These are phyloP conservation scores for Rubia peregrina DNA, from an alignment of 305 asterid species.

Conservation along the genomic window DNA sequence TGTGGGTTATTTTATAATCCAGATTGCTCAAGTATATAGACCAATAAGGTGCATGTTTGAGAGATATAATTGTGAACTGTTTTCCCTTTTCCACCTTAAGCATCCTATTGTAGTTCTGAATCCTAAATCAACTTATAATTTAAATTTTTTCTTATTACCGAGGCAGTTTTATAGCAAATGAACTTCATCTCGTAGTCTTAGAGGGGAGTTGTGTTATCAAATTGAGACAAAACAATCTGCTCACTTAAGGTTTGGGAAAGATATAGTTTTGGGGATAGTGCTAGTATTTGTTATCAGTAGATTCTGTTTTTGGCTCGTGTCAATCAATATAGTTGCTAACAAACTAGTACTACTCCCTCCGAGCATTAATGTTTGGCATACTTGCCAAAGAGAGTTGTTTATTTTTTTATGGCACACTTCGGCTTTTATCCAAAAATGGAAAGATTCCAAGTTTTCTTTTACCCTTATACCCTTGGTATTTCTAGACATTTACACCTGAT, in stretches of 20 bases:
- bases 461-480: too few species aligned
- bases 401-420: too few species aligned
- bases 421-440: too few species aligned
- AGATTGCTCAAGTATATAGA: background rate
- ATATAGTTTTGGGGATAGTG: background rate
- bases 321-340: background rate
- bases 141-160: background rate
- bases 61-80: background rate
- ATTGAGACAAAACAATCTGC: background rate
- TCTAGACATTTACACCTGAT: too few species aligned
- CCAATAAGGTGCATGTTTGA: background rate
- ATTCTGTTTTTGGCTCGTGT: background rate
- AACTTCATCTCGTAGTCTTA: background rate
- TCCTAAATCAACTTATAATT: background rate
- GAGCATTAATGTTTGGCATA: too few species aligned
- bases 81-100: background rate
- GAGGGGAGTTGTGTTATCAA: background rate
- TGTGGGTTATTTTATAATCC: background rate
- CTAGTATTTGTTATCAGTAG: background rate
- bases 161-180: background rate
- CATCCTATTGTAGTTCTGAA: background rate
- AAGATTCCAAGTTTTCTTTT: too few species aligned
- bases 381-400: too few species aligned
- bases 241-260: background rate
- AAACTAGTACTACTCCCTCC: background rate